Evolutionary conservation across 139 green algal genomes (phyloP).

Genomic region (Volvox reticuliferus): DNA sequence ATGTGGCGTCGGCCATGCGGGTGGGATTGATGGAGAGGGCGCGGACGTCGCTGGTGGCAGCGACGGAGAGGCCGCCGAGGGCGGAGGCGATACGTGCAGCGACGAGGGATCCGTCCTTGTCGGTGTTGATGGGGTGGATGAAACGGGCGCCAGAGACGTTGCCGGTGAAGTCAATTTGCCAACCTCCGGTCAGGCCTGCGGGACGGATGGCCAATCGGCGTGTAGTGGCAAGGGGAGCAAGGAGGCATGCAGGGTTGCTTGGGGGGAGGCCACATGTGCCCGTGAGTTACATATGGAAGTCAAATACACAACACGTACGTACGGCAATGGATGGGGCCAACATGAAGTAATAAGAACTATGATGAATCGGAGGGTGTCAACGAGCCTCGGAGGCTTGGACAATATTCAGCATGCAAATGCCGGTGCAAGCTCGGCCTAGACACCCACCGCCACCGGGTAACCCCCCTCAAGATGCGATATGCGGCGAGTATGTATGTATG

Average conservation of each 20-base stretch:
- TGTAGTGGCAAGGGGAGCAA: neutral
- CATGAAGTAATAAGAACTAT: neutral
- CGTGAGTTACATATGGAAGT: neutral
- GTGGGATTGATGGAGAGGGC: neutral
- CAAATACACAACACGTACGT: neutral
- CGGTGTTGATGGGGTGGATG: constrained; percentile 10
- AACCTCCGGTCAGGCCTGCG: neutral
- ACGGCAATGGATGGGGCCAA: neutral
- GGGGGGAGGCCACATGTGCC: neutral
- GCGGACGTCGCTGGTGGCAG: neutral
- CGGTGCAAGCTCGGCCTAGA: too few relatives aligned
- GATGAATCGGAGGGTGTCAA: neutral
- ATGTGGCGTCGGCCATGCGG: neutral
- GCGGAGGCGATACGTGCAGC: neutral
- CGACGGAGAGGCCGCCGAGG: neutral
- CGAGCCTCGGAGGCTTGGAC: too few relatives aligned
- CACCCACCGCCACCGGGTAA: too few relatives aligned
- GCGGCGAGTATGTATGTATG: too few relatives aligned
- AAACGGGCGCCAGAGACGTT: neutral
- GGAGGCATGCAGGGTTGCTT: too few relatives aligned
- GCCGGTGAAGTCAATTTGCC: neutral
- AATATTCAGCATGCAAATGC: too few relatives aligned
- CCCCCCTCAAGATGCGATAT: too few relatives aligned
- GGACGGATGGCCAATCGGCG: too few relatives aligned
- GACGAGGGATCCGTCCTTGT: neutral